Evolutionary conservation across 768 basidiomycete genomes (phyloP).

Genomic region (Daedaleopsis nitida): DNA sequence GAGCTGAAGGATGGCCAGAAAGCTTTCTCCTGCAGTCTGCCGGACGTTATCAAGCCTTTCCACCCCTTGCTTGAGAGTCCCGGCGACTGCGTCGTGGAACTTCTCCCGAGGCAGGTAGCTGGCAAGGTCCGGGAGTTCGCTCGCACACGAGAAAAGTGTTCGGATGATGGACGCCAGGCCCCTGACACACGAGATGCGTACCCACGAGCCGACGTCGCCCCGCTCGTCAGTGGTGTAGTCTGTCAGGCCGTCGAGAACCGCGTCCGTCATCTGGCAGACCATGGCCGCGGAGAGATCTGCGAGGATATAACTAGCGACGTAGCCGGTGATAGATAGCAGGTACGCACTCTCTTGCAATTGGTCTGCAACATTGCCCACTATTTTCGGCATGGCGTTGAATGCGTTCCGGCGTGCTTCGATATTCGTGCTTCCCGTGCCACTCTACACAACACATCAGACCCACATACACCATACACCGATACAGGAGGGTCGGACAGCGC

Average conservation of each 20-base stretch:
- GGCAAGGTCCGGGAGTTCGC: constrained; percentile 46
- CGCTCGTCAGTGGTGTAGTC: constrained; percentile 95
- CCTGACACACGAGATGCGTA: constrained; percentile 75
- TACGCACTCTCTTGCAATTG: constrained; percentile 46
- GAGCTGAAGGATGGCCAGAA: constrained; percentile 52
- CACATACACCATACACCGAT: not conserved
- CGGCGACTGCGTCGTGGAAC: constrained; percentile 60
- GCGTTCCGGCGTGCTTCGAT: constrained; percentile 65
- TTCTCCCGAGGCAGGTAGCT: constrained; percentile 60
- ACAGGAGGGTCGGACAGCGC: constrained; percentile 28
- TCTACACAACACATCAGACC: constrained; percentile 27
- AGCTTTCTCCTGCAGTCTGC: constrained; percentile 69
- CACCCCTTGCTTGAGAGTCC: constrained; percentile 84
- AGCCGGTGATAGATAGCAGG: not conserved
- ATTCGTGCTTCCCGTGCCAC: constrained; percentile 41
- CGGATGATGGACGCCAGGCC: constrained; percentile 59
- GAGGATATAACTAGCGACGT: constrained; percentile 5
- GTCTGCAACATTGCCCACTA: constrained; percentile 47
- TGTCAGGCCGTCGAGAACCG: constrained; percentile 68
- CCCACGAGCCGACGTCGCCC: constrained; percentile 97
- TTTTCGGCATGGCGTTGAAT: constrained; percentile 48
- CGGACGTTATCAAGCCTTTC: constrained; percentile 92
- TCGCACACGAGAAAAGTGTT: constrained; percentile 50
- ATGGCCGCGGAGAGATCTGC: constrained; percentile 51
- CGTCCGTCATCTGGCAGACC: constrained; percentile 52